Evolutionary conservation across 805 yeast genomes (phyloP), one percentile per base, ranked within the genome.

Genomic region (Starmerella vaccinii): DNA sequence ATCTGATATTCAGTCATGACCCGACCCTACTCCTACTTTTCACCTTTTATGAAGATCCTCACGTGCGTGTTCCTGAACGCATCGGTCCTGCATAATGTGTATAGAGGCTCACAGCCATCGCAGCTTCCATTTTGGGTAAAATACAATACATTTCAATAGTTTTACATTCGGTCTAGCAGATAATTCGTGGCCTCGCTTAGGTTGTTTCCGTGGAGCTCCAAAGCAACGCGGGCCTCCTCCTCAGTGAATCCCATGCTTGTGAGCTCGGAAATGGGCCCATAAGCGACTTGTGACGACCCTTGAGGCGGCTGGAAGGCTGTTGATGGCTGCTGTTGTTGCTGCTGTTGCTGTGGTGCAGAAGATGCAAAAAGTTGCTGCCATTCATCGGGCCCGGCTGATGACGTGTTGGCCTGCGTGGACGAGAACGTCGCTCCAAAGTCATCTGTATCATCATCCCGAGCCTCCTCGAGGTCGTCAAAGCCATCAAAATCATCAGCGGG

Each of bases 341-440:
- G 35, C 35, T 7, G 32, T 26, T 12, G 46, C 21, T 12, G 51
- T n/a, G 43, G 21, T 22, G 5, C 10, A 5, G 43, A 24, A n/a
- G 45, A 18, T 3, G 94, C 90, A 69, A 88, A 88, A 23, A 88
- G 75, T 68, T 86, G 89, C 61, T 88, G 95, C 97, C 97, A 88
- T 65, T 88, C 97, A 61, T 86, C 95, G 48, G 64, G 61, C 21
- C 59, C 62, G n/a, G 62, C 54, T 27, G 55, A 46, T 3, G 34
- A 26, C 8, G 29, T 16, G 16, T 47, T 48, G 9, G 55, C 41
- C 18, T 32, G 47, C 15, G 44, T 44, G 44, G 39, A 51, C 27
- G 46, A 45, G 59, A 61, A 42, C 59, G 59, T 15, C n/a, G 22
- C 37, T 58, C 56, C 47, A 55, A 62, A 45, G n/a, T 42, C 51